Evolutionary conservation across 169 alveolate species (phyloP), one percentile per base, ranked within the genome.

Genomic region (Perkinsus marinus): DNA sequence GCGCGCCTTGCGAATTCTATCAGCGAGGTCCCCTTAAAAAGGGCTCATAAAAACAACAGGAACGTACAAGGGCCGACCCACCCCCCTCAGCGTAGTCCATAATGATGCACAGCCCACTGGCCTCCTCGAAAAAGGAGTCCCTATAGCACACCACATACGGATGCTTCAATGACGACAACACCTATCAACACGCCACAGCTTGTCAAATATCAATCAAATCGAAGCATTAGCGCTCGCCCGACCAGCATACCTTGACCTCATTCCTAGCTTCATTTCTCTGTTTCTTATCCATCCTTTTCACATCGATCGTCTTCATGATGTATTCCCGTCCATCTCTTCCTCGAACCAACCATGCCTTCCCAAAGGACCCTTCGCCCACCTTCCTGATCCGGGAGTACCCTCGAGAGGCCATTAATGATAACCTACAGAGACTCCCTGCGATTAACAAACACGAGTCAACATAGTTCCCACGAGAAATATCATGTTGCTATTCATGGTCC

Each of bases 71-170:
- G 89, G 93, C 94, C 89, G 94, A 90, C 93, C 96, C 98, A 0
- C 97, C 97, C 39, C 98, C 98, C 93, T 97, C 97, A 6, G 98
- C 97, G 93, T 95, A 96, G 93, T 96, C 98, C 98, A 96, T 96
- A 43, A 96, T 97, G 39, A 96, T 96, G 93, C 97, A 95, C 38
- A 96, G 92, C 91, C 96, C 94, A 91, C 94, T 93, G 90, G 79
- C 26, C 22, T 96, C 95, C 79, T 97, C 98, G 94, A 97, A 95
- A 92, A 96, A 97, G 37, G 98, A 96, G 93, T 97, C 99, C 79
- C 97, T 93, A 92, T 97, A 97, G n/a, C 98, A 94, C 39, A 97
- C 96, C 91, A 97, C 96, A 93, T 96, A 97, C 5, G 99, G 99
- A 93, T 97, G 99, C 47, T 97, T 95, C 95, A 97, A 94, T 0